Conservation (phyloP, 2,329 filamentous ascomycete genomes). For the Sporothrix inflata region DNA sequence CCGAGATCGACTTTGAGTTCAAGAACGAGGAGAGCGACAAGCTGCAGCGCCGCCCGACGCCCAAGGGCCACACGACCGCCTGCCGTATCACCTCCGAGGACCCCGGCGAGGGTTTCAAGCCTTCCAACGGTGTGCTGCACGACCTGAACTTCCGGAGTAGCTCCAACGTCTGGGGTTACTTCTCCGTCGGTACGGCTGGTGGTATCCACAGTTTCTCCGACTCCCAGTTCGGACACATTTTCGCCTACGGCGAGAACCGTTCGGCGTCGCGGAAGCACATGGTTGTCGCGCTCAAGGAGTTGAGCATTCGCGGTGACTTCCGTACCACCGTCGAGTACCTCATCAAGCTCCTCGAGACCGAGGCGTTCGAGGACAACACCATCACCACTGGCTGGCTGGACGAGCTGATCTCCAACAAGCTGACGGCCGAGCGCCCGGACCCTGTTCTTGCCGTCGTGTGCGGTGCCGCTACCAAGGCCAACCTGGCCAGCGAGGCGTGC, state of each 20-base stretch:
- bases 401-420: slow-evolving; percentile 95
- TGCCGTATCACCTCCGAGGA: slow-evolving; percentile 99
- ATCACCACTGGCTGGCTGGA: slow-evolving; percentile 99
- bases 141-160: slow-evolving; percentile 98
- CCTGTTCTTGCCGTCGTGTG: slow-evolving; percentile 92
- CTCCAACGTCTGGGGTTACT: slow-evolving; percentile 99
- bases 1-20: slow-evolving; percentile 96
- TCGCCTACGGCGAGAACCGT: slow-evolving; percentile 97
- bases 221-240: slow-evolving; percentile 98
- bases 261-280: slow-evolving; percentile 97
- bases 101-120: slow-evolving; percentile 98
- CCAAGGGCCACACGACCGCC: slow-evolving; percentile 96
- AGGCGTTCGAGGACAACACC: slow-evolving; percentile 97
- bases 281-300: slow-evolving; percentile 96
- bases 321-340: slow-evolving; percentile 97
- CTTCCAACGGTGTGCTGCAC: slow-evolving; percentile 97
- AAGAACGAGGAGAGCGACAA: slow-evolving; percentile 79
- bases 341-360: slow-evolving; percentile 97
- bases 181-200: slow-evolving; percentile 94
- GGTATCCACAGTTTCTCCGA: slow-evolving; percentile 99
- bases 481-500: slow-evolving; percentile 89
- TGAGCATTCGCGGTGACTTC: slow-evolving; percentile 99
- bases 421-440: slow-evolving; percentile 94
- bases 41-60: slow-evolving; percentile 84
- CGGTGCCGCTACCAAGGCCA: slow-evolving; percentile 92